These are phyloP conservation scores for Chaetomium globosum DNA, from an alignment of 2,329 filamentous ascomycete species.

Conservation along the genomic window DNA sequence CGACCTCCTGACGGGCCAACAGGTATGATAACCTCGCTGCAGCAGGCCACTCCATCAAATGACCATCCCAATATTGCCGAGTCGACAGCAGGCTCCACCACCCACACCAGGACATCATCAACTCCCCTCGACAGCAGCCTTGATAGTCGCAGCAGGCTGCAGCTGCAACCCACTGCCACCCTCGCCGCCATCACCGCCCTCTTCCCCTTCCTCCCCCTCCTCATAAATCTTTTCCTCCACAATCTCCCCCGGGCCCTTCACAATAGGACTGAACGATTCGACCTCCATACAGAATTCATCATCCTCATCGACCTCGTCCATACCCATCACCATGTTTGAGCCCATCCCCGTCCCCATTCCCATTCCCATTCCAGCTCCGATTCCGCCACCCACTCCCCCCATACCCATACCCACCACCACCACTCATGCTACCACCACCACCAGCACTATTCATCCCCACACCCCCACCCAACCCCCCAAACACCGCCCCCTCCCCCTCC, in stretches of 20 bases:
- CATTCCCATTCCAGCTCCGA: conserved; percentile 2
- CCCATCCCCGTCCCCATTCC: conserved; percentile 9
- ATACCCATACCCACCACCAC: conserved; percentile 6
- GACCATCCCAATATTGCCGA: no score
- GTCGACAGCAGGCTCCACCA: neutral
- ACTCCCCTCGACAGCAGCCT: neutral
- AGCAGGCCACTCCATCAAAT: no score
- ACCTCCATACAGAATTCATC: conserved; percentile 37
- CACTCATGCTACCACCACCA: neutral
- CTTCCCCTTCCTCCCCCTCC: conserved; percentile 32
- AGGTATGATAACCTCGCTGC: no score
- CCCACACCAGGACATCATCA: neutral
- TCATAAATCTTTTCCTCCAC: conserved; percentile 38
- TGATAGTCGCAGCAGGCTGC: conserved; percentile 25
- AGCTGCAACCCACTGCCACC: conserved; percentile 19
- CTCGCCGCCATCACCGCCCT: conserved; percentile 3
- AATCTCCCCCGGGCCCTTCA: conserved; percentile 35
- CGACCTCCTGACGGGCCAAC: no score
- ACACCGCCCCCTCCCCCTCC: conserved; percentile 21
- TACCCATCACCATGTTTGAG: neutral
- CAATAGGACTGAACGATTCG: conserved; percentile 36
- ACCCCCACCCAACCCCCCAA: no score
- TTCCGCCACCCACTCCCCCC: conserved; percentile 1
- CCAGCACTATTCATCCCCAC: neutral
- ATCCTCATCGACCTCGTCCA: conserved; percentile 24